Conservation (phyloP, 805 yeast species). For the Candida qinlingensis region DNA sequence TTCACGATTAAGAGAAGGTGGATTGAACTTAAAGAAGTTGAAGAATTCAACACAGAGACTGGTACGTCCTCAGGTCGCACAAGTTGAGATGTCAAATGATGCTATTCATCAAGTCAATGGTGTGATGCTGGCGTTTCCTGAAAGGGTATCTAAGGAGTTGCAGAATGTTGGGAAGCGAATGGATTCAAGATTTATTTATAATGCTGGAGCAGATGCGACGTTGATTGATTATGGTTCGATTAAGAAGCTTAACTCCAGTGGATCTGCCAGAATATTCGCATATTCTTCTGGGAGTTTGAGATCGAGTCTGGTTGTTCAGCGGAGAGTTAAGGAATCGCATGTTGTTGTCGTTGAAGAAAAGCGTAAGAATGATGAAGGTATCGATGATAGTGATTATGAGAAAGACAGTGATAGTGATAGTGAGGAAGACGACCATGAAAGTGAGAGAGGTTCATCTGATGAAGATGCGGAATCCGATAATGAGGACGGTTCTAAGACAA, state of each 20-base stretch:
- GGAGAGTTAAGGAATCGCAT: background rate
- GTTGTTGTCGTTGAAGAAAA: background rate
- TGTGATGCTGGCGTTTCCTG: background rate
- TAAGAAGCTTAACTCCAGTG: background rate
- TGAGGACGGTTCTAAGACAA: background rate
- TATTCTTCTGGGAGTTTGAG: constrained; percentile 3
- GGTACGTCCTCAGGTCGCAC: constrained; percentile 7
- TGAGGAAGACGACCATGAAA: background rate
- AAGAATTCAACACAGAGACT: constrained; percentile 6
- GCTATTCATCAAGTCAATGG: constrained; percentile 2
- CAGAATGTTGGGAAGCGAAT: background rate
- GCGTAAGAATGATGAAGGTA: background rate
- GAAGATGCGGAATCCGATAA: background rate
- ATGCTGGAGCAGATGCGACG: constrained; percentile 29
- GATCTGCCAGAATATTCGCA: background rate
- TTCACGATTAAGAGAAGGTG: constrained; percentile 23
- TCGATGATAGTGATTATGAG: background rate
- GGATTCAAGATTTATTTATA: constrained; percentile 27
- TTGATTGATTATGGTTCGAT: constrained; percentile 8
- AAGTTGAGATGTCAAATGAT: background rate
- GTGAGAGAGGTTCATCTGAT: background rate
- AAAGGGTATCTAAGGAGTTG: background rate
- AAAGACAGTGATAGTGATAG: background rate
- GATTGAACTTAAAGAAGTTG: constrained; percentile 15
- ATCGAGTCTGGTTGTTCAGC: constrained; percentile 1